Evolutionary conservation across 2,329 filamentous ascomycete genomes (phyloP), one percentile per base, ranked within the genome.

Genomic region (Aspergillus aculeatus): DNA sequence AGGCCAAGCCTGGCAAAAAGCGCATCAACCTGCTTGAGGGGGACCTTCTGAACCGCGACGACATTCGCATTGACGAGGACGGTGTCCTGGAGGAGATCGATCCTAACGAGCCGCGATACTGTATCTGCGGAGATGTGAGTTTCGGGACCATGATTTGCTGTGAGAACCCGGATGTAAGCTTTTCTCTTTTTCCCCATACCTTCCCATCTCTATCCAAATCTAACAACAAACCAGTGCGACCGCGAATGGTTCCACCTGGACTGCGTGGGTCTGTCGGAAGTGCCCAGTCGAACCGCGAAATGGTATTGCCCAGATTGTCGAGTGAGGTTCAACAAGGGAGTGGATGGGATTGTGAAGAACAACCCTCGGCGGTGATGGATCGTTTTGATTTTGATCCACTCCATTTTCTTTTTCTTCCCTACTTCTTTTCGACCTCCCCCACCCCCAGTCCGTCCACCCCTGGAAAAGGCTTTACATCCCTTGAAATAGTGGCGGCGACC

Each of bases 301-400:
- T 89, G 86, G 86, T 89, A 85, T 67, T 89, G 86, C 73, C 85
- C 85, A 0, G 83, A 86, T 47, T 88, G 86, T 67, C 74, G 82
- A 49, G 79, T 82, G 67, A 83, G 80, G 67, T 71, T 78, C 47
- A 73, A 76, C 57, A 80, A 77, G 62, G 75, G 75, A 14, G 67
- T 66, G 9, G 75, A 78, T 61, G 77, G 77, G 3, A 78, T 78
- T 38, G 72, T 77, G 32, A 74, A 70, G 55, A 71, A 66, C 24
- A 70, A 69, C 31, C 68, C 69, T 49, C 74, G 77, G 50, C 73
- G 75, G 54, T 75, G 55, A 66, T 16, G 23, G 29, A n/a, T 26
- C 12, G 35, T 26, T 12, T 5, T 55, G 29, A 16, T 2, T 19
- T 7, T 3, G 14, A 16, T 44, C 38, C 16, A 44, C 16, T 44